Percentiles rank a stretch among this genome's conserved stretches.
phyloP scores from a whole-genome alignment of 2,329 filamentous ascomycete species.

The Pseudogymnoascus sp. region DNA sequence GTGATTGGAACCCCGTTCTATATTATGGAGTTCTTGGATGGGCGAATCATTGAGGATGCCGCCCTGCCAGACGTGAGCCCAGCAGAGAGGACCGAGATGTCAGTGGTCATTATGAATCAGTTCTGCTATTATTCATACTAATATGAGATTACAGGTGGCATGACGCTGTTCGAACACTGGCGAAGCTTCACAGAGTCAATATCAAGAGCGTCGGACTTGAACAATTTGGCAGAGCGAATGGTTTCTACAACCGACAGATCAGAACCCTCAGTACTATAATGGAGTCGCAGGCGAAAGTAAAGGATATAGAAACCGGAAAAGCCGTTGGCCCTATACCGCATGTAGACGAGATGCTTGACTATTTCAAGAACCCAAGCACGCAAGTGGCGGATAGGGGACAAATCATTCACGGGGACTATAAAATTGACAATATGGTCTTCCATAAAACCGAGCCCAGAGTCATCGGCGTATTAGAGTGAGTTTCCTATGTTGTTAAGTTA shows the following conservation, averaged over 20 bases:
- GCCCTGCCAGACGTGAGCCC: constrained; percentile 64
- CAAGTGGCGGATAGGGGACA: constrained; percentile 72
- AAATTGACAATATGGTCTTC: constrained; percentile 86
- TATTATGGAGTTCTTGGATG: constrained; percentile 92
- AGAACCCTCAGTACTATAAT: constrained; percentile 75
- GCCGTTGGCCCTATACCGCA: constrained; percentile 76
- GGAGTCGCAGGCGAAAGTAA: constrained; percentile 62
- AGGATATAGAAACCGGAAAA: constrained; percentile 67
- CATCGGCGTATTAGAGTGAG: constrained; percentile 81
- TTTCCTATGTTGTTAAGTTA: constrained; percentile 20
- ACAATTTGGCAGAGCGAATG: constrained; percentile 61
- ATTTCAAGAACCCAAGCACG: constrained; percentile 60
- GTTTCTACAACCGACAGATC: constrained; percentile 82
- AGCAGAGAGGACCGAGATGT: constrained; percentile 64
- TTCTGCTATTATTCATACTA: background rate
- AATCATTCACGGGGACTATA: constrained; percentile 92
- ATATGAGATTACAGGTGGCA: constrained; percentile 52
- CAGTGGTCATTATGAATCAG: constrained; percentile 21
- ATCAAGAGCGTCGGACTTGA: constrained; percentile 58
- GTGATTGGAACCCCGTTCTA: constrained; percentile 91
- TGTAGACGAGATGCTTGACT: constrained; percentile 69
- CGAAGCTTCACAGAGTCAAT: constrained; percentile 71
- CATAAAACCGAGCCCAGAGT: constrained; percentile 81
- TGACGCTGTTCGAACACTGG: constrained; percentile 73
- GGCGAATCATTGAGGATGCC: constrained; percentile 86